Conservation (phyloP, 2,329 filamentous ascomycete genomes). For the Oidium heveae region DNA sequence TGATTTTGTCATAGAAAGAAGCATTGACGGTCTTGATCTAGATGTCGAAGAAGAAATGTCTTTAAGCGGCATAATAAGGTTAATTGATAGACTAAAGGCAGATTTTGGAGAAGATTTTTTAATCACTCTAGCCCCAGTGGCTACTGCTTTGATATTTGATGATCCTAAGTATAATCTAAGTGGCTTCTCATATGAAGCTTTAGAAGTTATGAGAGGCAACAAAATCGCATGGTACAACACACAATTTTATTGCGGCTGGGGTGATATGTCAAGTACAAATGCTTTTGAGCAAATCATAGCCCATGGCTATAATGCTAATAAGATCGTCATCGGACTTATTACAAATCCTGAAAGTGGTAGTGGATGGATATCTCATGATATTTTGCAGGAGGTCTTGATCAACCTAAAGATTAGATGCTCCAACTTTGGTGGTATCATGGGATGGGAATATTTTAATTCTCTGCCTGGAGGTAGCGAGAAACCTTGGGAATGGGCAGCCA, state of each 20-base stretch:
- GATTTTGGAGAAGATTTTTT: constrained; percentile 50
- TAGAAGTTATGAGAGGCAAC: constrained; percentile 40
- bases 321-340: constrained; percentile 57
- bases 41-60: constrained; percentile 60
- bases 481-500: constrained; percentile 58
- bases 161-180: constrained; percentile 40
- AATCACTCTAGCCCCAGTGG: constrained; percentile 62
- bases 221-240: constrained; percentile 70
- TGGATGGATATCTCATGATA: constrained; percentile 34
- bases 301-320: constrained; percentile 44
- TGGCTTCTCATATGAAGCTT: constrained; percentile 54
- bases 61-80: constrained; percentile 34
- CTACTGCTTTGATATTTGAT: constrained; percentile 37
- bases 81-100: constrained; percentile 39
- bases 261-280: constrained; percentile 15
- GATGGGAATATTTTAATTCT: constrained; percentile 88
- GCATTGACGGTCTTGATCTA: constrained; percentile 46
- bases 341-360: constrained; percentile 53
- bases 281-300: constrained; percentile 28
- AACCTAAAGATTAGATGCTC: constrained; percentile 33
- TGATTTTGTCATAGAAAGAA: constrained; percentile 33
- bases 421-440: constrained; percentile 67
- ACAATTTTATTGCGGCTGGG: constrained; percentile 83
- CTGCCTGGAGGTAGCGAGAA: constrained; percentile 32
- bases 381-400: constrained; percentile 29